A percentile compares a stretch with the other conserved stretches of the same genome.
Evolutionary conservation across 2,329 filamentous ascomycete genomes (phyloP).

Genomic region (Aspergillus brasiliensis): DNA sequence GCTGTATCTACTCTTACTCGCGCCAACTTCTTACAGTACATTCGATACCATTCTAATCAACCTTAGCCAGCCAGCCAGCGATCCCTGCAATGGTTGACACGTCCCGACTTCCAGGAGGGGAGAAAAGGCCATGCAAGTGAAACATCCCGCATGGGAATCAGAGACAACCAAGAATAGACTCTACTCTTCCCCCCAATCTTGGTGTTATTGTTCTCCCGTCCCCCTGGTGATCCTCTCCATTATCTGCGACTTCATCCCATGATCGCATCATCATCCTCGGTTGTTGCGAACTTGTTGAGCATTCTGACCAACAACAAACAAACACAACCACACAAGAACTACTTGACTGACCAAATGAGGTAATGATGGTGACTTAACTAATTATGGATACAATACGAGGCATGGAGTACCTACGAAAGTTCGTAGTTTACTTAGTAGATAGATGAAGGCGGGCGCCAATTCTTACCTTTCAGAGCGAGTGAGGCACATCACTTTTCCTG

Average conservation of each 20-base stretch:
- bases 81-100: slow-evolving; percentile 23
- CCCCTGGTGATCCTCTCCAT: background rate
- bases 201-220: background rate
- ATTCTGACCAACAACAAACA: too few relatives aligned
- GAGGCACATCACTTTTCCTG: background rate
- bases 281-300: background rate
- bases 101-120: slow-evolving; percentile 11
- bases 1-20: background rate
- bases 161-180: slow-evolving; percentile 9
- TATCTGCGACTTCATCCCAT: background rate
- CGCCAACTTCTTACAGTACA: background rate
- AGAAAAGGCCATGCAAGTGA: slow-evolving; percentile 5
- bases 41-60: slow-evolving; percentile 1
- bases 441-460: background rate
- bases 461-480: too few relatives aligned
- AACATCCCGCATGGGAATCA: slow-evolving; percentile 9
- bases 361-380: too few relatives aligned
- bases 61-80: slow-evolving; percentile 7
- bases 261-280: background rate
- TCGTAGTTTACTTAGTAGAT: background rate
- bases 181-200: background rate
- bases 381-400: background rate
- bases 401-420: background rate
- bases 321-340: too few relatives aligned
- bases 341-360: too few relatives aligned